Percentiles rank a stretch among this genome's conserved stretches.
Evolutionary conservation across 2,329 filamentous ascomycete species (phyloP).

Genomic region (Curvularia sp.): DNA sequence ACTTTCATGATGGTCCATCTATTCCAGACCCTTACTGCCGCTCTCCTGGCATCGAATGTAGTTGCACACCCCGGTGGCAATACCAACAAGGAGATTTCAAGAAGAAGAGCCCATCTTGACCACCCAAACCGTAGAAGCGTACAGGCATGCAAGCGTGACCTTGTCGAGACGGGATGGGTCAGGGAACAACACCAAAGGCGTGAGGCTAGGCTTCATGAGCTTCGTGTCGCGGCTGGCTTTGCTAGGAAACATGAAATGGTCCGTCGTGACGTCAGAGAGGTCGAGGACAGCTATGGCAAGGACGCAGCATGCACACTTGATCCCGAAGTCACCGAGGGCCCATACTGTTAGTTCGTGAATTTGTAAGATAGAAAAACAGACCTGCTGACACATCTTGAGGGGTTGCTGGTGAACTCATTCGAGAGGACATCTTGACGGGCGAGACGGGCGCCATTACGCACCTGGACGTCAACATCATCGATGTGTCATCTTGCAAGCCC

Average conservation of each 20-base stretch:
- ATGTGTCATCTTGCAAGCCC: conserved; percentile 61
- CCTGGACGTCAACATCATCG: conserved; percentile 63
- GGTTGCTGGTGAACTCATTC: conserved; percentile 61
- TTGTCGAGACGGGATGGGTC: conserved; percentile 44
- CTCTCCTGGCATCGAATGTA: conserved; percentile 36
- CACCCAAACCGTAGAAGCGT: conserved; percentile 52
- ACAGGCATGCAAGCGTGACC: conserved; percentile 40
- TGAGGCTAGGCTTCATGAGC: conserved; percentile 47
- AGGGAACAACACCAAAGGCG: conserved; percentile 49
- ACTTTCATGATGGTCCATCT: conserved; percentile 38
- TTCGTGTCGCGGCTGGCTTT: conserved; percentile 49
- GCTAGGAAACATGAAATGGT: conserved; percentile 40
- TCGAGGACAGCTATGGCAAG: conserved; percentile 37
- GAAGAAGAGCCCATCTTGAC: conserved; percentile 44
- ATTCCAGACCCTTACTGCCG: conserved; percentile 32
- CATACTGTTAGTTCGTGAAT: conserved; percentile 41
- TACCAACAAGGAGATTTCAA: conserved; percentile 40
- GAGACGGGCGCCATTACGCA: conserved; percentile 59
- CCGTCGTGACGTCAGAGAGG: conserved; percentile 38
- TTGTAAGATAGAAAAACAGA: background rate
- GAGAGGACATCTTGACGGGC: conserved; percentile 58
- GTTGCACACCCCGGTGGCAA: conserved; percentile 49
- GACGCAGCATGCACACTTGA: conserved; percentile 45
- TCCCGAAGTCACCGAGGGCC: conserved; percentile 44
- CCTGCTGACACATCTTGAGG: conserved; percentile 26